These are phyloP conservation scores for Nematodospora anomalae DNA, from an alignment of 1,139 yeast species.

Conservation along the genomic window DNA sequence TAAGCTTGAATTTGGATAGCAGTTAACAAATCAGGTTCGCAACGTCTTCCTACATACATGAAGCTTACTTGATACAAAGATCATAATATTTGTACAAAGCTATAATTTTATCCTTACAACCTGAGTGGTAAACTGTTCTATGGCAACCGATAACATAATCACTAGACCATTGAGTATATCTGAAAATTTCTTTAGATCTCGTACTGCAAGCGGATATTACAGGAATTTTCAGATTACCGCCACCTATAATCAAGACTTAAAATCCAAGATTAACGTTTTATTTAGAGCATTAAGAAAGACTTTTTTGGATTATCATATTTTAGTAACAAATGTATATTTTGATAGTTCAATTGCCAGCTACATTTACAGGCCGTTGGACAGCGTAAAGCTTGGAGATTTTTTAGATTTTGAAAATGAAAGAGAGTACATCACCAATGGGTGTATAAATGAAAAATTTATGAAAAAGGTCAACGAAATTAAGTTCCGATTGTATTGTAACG, in stretches of 20 bases:
- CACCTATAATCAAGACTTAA: slow-evolving; percentile 29
- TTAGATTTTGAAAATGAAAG: slow-evolving; percentile 18
- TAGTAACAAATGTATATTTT: slow-evolving; percentile 31
- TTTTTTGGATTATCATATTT: slow-evolving; percentile 35
- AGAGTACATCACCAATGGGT: slow-evolving; percentile 19
- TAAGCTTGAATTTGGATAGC: too few species aligned
- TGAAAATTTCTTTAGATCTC: slow-evolving; percentile 39
- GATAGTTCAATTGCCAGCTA: slow-evolving; percentile 15
- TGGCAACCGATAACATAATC: slow-evolving; percentile 7
- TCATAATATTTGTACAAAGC: too few species aligned
- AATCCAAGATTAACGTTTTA: slow-evolving; percentile 17
- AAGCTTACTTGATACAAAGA: too few species aligned
- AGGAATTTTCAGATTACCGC: slow-evolving; percentile 38
- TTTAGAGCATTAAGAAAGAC: slow-evolving; percentile 33
- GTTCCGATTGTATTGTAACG: slow-evolving; percentile 26
- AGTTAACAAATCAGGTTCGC: too few species aligned
- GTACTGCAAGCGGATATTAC: slow-evolving; percentile 32
- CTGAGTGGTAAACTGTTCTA: too few species aligned
- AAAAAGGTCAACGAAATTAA: slow-evolving; percentile 22
- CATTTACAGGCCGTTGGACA: slow-evolving; percentile 26
- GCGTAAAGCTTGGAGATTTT: slow-evolving; percentile 26
- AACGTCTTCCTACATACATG: too few species aligned
- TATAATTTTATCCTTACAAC: too few species aligned
- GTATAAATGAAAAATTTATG: slow-evolving; percentile 30
- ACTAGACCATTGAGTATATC: slow-evolving; percentile 29